Conservation (phyloP, 345 rosid genomes). For the Streptanthus diversifolius region DNA sequence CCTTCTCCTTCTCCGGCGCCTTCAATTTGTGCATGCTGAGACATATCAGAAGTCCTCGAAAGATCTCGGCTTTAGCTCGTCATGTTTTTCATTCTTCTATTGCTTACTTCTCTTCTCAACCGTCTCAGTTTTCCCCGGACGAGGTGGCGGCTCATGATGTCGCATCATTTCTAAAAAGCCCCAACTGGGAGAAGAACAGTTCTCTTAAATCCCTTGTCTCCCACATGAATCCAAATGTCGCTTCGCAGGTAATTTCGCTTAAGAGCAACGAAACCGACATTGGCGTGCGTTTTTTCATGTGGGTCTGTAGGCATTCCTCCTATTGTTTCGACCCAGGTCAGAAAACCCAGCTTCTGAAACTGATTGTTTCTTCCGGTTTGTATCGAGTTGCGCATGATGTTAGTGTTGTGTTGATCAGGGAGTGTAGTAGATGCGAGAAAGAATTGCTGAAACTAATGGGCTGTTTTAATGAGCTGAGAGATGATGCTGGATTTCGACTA, state of each 20-base stretch:
- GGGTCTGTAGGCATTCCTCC: conserved; percentile 48
- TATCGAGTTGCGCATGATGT: conserved; percentile 39
- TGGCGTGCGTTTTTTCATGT: conserved; percentile 39
- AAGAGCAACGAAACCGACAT: conserved; percentile 17
- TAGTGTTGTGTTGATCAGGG: conserved; percentile 31
- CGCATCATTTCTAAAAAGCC: conserved; percentile 29
- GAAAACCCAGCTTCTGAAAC: conserved; percentile 34
- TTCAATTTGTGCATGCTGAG: conserved; percentile 37
- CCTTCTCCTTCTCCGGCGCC: conserved; percentile 3
- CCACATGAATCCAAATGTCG: conserved; percentile 42
- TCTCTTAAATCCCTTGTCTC: conserved; percentile 42
- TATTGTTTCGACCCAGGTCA: conserved; percentile 37
- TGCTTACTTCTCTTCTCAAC: conserved; percentile 13
- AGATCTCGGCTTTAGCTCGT: conserved; percentile 19
- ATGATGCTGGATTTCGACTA: conserved; percentile 36
- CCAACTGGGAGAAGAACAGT: conserved; percentile 36
- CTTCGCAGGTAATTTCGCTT: conserved; percentile 39
- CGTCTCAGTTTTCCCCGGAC: background rate
- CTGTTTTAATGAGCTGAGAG: conserved; percentile 38
- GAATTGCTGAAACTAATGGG: conserved; percentile 37
- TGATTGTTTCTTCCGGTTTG: conserved; percentile 32
- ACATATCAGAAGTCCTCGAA: conserved; percentile 24
- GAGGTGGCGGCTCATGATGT: conserved; percentile 16
- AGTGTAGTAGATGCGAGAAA: conserved; percentile 26
- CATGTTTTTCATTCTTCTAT: background rate